These are phyloP conservation scores for Paratinospora sagittata DNA, from an alignment of 164 flowering plant genomes.

Conservation along the genomic window DNA sequence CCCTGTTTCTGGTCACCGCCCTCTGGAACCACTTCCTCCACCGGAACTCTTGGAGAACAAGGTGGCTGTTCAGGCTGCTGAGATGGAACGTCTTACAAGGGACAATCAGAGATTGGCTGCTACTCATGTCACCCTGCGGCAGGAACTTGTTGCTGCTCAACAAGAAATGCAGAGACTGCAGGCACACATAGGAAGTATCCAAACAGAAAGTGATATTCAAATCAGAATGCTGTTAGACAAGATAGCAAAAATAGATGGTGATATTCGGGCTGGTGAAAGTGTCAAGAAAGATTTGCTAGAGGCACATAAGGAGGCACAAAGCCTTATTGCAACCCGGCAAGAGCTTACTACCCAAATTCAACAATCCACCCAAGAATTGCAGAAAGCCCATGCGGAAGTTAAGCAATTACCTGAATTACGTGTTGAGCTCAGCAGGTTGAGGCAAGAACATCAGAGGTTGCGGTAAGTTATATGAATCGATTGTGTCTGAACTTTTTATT, in stretches of 20 bases:
- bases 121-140: constrained; percentile 43
- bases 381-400: constrained; percentile 39
- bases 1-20: constrained; percentile 24
- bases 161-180: constrained; percentile 52
- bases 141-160: constrained; percentile 52
- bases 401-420: constrained; percentile 50
- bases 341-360: constrained; percentile 48
- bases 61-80: constrained; percentile 51
- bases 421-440: constrained; percentile 56
- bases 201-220: constrained; percentile 79
- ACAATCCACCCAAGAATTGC: constrained; percentile 46
- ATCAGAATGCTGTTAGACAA: constrained; percentile 59
- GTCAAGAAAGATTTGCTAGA: constrained; percentile 57
- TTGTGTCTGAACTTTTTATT: neutral
- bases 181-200: constrained; percentile 57
- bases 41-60: constrained; percentile 46
- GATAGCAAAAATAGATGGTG: constrained; percentile 66
- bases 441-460: constrained; percentile 58
- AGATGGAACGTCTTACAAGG: constrained; percentile 50
- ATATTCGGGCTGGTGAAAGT: constrained; percentile 49
- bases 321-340: constrained; percentile 39
- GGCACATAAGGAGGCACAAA: constrained; percentile 68
- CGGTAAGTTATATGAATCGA: constrained; percentile 52
- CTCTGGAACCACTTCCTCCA: constrained; percentile 28
- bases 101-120: constrained; percentile 71